These are phyloP conservation scores for Vaccinium corymbosum DNA, from an alignment of 148 eudicot species.

Conservation along the genomic window DNA sequence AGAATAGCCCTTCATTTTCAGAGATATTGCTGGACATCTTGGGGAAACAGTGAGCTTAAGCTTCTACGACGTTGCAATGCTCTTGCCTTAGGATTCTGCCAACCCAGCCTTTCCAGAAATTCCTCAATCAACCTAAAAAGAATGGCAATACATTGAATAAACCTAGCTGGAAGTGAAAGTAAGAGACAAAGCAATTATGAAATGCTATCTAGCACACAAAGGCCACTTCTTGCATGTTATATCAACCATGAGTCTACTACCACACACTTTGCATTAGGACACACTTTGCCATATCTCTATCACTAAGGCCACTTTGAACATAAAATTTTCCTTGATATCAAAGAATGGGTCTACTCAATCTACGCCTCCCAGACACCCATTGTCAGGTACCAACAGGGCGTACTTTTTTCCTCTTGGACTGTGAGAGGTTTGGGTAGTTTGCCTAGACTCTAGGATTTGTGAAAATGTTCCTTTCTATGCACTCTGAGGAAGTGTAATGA, in stretches of 20 bases:
- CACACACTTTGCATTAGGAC: too few species aligned
- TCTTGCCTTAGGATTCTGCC: constrained; percentile 45
- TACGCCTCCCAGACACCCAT: not conserved
- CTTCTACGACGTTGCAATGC: constrained; percentile 20
- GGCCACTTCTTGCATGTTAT: not conserved
- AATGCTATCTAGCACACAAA: not conserved
- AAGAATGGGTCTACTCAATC: not conserved
- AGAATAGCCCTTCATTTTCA: not conserved
- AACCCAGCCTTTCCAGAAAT: constrained; percentile 68
- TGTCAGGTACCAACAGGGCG: not conserved
- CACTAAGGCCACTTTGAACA: too few species aligned
- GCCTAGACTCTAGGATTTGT: not conserved
- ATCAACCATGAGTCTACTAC: not conserved
- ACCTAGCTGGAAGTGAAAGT: not conserved
- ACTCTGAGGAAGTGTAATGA: not conserved
- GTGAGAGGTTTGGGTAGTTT: not conserved
- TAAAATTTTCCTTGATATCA: not conserved
- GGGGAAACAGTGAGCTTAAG: constrained; percentile 23
- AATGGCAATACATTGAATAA: not conserved
- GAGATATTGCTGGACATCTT: constrained; percentile 20
- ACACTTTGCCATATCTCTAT: too few species aligned
- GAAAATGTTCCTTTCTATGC: not conserved
- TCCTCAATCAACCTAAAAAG: constrained; percentile 81
- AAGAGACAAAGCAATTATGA: not conserved
- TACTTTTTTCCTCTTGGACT: not conserved